Conservation (phyloP, 2,329 filamentous ascomycete species). For the Coleophoma eucalyptorum region DNA sequence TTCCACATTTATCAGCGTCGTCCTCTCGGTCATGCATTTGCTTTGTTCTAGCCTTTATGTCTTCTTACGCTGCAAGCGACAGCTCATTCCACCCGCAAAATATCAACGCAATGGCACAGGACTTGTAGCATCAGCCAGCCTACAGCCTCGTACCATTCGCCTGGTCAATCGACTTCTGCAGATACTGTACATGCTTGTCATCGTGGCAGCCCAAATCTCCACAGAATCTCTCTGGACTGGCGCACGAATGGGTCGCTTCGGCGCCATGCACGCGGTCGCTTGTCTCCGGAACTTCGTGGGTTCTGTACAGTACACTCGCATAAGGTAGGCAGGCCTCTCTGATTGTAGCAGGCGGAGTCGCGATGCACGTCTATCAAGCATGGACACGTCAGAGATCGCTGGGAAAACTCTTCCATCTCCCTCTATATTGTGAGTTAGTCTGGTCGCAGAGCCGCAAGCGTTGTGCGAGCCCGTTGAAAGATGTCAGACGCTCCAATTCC, state of each 20-base stretch:
- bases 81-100: not conserved
- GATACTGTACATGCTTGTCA: constrained; percentile 16
- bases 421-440: too few relatives aligned
- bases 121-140: constrained; percentile 17
- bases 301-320: constrained; percentile 18
- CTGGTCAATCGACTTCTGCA: constrained; percentile 6
- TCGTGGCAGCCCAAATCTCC: constrained; percentile 22
- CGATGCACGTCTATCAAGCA: constrained; percentile 3
- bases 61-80: not conserved
- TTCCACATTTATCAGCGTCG: too few relatives aligned
- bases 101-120: constrained; percentile 1
- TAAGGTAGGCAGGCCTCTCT: constrained; percentile 9
- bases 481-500: not conserved
- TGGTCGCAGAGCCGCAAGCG: constrained; percentile 14
- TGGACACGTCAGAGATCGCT: constrained; percentile 26
- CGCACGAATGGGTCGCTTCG: constrained; percentile 15
- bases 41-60: too few relatives aligned
- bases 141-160: constrained; percentile 21
- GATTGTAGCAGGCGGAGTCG: not conserved
- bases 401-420: not conserved
- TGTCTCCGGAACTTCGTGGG: constrained; percentile 14
- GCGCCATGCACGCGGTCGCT: constrained; percentile 14
- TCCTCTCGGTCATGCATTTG: too few relatives aligned
- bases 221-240: constrained; percentile 10
- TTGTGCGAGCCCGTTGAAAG: not conserved